Percentiles rank a stretch among this genome's conserved stretches.
Conservation (phyloP, 2,329 filamentous ascomycete genomes). For the Hymenoscyphus albidus region DNA sequence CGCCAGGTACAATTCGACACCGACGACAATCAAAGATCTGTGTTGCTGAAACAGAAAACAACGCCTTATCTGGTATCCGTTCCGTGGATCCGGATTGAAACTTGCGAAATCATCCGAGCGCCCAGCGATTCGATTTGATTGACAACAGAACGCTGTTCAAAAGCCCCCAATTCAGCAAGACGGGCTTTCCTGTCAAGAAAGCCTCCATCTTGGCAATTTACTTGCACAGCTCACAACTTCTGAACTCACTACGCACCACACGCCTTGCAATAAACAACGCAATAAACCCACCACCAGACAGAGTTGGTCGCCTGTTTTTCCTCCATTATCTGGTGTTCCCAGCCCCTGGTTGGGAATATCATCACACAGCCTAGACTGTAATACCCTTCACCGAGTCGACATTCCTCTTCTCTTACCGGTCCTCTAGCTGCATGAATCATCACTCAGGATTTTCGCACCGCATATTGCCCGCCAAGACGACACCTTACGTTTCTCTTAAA, state of each 20-base stretch:
- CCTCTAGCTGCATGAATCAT: neutral
- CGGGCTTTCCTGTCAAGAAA: neutral
- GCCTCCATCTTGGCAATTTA: neutral
- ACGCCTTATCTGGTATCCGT: neutral
- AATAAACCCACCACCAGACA: neutral
- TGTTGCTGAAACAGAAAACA: neutral
- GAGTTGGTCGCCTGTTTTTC: neutral
- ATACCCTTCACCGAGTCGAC: neutral
- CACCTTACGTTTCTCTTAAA: neutral
- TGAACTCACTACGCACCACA: neutral
- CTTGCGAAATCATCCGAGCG: neutral
- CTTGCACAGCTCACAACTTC: neutral
- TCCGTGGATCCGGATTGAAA: neutral
- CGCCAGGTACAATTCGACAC: neutral
- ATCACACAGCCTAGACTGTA: neutral
- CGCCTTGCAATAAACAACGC: neutral
- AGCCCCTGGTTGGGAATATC: neutral
- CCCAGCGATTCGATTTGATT: neutral
- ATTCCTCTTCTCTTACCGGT: constrained; percentile 1
- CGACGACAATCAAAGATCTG: neutral
- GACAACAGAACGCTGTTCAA: neutral
- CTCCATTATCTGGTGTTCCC: neutral
- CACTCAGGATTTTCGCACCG: neutral
- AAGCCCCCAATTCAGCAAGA: neutral
- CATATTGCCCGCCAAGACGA: neutral